A percentile compares a stretch with the other conserved stretches of the same genome.
phyloP scores from a whole-genome alignment of 495 filamentous ascomycete species.

The Lichina pygmaea region DNA sequence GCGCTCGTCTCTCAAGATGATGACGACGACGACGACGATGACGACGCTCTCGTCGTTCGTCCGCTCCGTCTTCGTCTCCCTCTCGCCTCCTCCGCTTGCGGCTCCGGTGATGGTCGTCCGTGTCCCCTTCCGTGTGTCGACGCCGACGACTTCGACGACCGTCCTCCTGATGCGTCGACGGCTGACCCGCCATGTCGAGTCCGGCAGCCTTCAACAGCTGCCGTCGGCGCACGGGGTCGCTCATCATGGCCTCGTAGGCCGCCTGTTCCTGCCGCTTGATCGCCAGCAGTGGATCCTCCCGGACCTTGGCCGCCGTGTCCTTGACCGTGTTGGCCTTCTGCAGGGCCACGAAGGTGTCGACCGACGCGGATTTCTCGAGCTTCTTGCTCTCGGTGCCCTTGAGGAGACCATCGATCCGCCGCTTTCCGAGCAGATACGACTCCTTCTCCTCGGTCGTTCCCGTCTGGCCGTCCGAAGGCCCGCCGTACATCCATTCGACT shows the following conservation, averaged over 20 bases:
- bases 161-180: slow-evolving; percentile 18
- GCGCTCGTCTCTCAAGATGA: no score
- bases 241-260: slow-evolving; percentile 70
- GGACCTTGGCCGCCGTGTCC: slow-evolving; percentile 60
- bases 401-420: slow-evolving; percentile 69
- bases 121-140: slow-evolving; percentile 24
- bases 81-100: slow-evolving; percentile 5
- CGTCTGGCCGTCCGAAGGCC: slow-evolving; percentile 49
- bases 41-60: not conserved
- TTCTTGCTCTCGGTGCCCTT: slow-evolving; percentile 60
- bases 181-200: slow-evolving; percentile 8
- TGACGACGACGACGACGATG: not conserved
- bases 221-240: slow-evolving; percentile 45
- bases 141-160: slow-evolving; percentile 20
- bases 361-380: slow-evolving; percentile 51
- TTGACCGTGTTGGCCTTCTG: slow-evolving; percentile 34
- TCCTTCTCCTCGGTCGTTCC: slow-evolving; percentile 85
- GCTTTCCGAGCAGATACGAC: slow-evolving; percentile 74
- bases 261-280: slow-evolving; percentile 85
- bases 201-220: slow-evolving; percentile 37
- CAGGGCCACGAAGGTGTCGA: slow-evolving; percentile 31
- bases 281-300: slow-evolving; percentile 69
- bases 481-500: slow-evolving; percentile 96
- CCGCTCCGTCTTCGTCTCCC: slow-evolving; percentile 3
- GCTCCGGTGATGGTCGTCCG: slow-evolving; percentile 13